Percentiles rank a stretch among this genome's conserved stretches.
These are phyloP conservation scores for Ustilago nuda DNA, from an alignment of 1,284 basidiomycete species.

Conservation along the genomic window DNA sequence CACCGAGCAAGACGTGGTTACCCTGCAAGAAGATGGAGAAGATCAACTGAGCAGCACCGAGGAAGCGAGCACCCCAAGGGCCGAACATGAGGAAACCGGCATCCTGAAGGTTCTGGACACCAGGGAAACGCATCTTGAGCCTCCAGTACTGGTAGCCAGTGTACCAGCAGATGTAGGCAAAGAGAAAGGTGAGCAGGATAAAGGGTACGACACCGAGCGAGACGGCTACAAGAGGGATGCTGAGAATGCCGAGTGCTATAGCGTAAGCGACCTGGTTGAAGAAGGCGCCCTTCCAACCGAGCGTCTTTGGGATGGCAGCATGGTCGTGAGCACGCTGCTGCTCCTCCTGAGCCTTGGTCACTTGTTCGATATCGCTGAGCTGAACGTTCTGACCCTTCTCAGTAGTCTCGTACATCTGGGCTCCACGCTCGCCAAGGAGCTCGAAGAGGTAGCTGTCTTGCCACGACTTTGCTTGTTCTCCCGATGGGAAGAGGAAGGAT, in stretches of 20 bases:
- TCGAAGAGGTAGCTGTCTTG: conserved; percentile 53
- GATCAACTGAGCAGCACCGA: conserved; percentile 46
- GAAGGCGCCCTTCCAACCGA: conserved; percentile 59
- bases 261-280: conserved; percentile 62
- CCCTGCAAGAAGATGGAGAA: conserved; percentile 61
- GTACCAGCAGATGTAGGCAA: conserved; percentile 54
- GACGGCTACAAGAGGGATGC: conserved; percentile 57
- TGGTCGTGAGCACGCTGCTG: conserved; percentile 28
- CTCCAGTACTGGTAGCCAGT: conserved; percentile 55
- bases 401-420: conserved; percentile 33
- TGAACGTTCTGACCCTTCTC: conserved; percentile 48
- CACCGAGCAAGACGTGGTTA: conserved; percentile 60
- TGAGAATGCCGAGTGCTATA: conserved; percentile 61
- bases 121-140: conserved; percentile 59
- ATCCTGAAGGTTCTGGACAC: conserved; percentile 60
- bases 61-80: conserved; percentile 39
- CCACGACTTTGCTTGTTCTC: conserved; percentile 48
- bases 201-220: conserved; percentile 61
- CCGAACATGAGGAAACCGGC: conserved; percentile 62
- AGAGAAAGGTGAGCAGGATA: conserved; percentile 53
- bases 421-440: conserved; percentile 36
- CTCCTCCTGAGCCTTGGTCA: conserved; percentile 27
- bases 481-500: conserved; percentile 53
- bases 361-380: conserved; percentile 47
- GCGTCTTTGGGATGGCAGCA: conserved; percentile 49